phyloP scores from a whole-genome alignment of 2,329 filamentous ascomycete species.

The Penicillium sumatraense region DNA sequence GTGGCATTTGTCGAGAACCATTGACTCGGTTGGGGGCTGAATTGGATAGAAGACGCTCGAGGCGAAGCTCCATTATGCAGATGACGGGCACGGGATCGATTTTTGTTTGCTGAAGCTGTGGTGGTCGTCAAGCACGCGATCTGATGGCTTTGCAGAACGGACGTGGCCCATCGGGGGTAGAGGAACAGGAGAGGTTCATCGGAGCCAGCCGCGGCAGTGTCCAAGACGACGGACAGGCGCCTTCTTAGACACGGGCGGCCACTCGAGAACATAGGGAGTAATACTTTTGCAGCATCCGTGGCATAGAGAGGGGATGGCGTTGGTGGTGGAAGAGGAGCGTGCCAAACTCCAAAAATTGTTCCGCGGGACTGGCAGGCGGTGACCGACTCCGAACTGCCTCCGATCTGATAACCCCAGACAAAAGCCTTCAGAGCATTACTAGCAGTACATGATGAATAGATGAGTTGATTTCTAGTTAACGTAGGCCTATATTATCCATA shows the following conservation, averaged over 20 bases:
- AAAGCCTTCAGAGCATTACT: not conserved
- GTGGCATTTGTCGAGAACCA: slow-evolving; percentile 28
- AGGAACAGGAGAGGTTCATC: slow-evolving; percentile 52
- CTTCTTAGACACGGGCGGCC: slow-evolving; percentile 47
- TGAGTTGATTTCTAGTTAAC: too few relatives aligned
- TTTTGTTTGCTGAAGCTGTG: slow-evolving; percentile 5
- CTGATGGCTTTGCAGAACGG: slow-evolving; percentile 28
- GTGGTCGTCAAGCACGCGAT: slow-evolving; percentile 21
- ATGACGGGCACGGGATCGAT: not conserved
- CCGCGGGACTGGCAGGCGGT: slow-evolving; percentile 31
- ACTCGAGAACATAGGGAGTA: slow-evolving; percentile 48
- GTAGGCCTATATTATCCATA: too few relatives aligned
- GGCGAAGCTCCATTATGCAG: not conserved
- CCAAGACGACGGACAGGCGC: slow-evolving; percentile 41
- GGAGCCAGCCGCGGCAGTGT: slow-evolving; percentile 41
- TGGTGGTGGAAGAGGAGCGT: slow-evolving; percentile 7
- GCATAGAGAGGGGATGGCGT: slow-evolving; percentile 17
- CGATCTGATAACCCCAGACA: slow-evolving; percentile 6
- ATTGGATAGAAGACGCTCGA: slow-evolving; percentile 1
- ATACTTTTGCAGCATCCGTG: slow-evolving; percentile 17
- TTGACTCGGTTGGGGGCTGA: slow-evolving; percentile 22
- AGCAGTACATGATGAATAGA: not conserved
- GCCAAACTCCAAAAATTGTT: slow-evolving; percentile 27
- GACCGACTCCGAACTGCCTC: slow-evolving; percentile 4
- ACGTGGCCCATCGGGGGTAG: slow-evolving; percentile 48